Evolutionary conservation across 768 basidiomycete genomes (phyloP), one percentile per base, ranked within the genome.

Genomic region (Kwoniella europaea): DNA sequence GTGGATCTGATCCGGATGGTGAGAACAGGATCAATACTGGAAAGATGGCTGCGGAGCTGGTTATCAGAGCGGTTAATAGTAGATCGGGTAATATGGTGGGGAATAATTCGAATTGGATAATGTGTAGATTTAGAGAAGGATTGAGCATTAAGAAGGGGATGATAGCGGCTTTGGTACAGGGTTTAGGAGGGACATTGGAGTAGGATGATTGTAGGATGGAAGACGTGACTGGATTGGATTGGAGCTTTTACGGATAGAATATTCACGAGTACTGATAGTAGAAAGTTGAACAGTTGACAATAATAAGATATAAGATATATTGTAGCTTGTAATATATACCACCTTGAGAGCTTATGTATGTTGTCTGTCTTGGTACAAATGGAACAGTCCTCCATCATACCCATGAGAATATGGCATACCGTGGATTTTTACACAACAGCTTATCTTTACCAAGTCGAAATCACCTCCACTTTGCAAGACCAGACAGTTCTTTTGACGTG

Each of bases 1-100:
- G 75, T 27, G 76, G 74, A 13, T 50, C 46, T n/a, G 79, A 76
- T n/a, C 71, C 74, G 3, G 82, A 82, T 62, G 77, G 80, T 3
- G 80, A 83, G 69, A 80, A 81, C 59, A 74, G 77, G 72, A 80
- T 83, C 43, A 80, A 81, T 61, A 82, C 80, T 3, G 82, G 81
- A 7, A 74, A 78, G 52, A 77, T 81, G 76, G 82, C 82, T 27
- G 79, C 80, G n/a, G 82, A 83, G 66, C 61, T 82, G 63, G 77
- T 83, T 20, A 63, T 82, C n/a, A 60, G 79, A 41, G 80, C 79
- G 46, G 79, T 75, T 1, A 62, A 70, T 43, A 43, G 56, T 4
- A 71, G 77, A 50, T 43, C 41, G 13, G 59, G 59, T 10, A 35
- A 35, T 58, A 58, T 22, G 35, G 18, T 16, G 15, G 75, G 73